Evolutionary conservation across 2,329 filamentous ascomycete species (phyloP).

Genomic region (Ophiosphaerella narmari): DNA sequence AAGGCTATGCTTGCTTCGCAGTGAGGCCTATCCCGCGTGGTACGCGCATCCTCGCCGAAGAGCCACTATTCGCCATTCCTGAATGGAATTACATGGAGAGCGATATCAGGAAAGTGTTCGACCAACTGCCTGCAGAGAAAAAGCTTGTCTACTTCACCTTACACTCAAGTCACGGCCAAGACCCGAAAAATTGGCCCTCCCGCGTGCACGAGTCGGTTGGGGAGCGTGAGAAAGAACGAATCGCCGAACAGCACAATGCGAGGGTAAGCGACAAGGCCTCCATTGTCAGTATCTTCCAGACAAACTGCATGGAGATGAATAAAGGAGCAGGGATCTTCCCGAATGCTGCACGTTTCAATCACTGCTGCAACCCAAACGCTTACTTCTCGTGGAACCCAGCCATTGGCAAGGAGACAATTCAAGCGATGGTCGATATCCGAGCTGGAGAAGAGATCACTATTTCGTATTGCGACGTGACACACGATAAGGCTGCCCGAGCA

Average conservation of each 20-base stretch:
- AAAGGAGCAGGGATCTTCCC: constrained; percentile 43
- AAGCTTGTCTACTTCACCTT: constrained; percentile 33
- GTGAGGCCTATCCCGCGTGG: constrained; percentile 40
- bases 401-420: constrained; percentile 38
- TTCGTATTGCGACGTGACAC: constrained; percentile 44
- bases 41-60: constrained; percentile 48
- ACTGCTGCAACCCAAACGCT: constrained; percentile 49
- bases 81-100: constrained; percentile 35
- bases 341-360: constrained; percentile 48
- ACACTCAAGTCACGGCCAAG: constrained; percentile 34
- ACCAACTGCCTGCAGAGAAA: constrained; percentile 21
- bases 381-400: constrained; percentile 42
- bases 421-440: constrained; percentile 40
- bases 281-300: constrained; percentile 46
- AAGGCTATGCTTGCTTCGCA: constrained; percentile 52
- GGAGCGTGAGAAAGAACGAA: constrained; percentile 24
- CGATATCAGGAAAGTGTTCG: constrained; percentile 38
- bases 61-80: constrained; percentile 43
- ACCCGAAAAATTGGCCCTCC: constrained; percentile 32
- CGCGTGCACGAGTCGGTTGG: constrained; percentile 27
- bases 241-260: constrained; percentile 39
- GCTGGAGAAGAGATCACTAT: constrained; percentile 46
- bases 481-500: constrained; percentile 32
- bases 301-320: constrained; percentile 47
- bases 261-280: constrained; percentile 25